Conservation (phyloP, 2,329 filamentous ascomycete species). For the Fusarium concolor region DNA sequence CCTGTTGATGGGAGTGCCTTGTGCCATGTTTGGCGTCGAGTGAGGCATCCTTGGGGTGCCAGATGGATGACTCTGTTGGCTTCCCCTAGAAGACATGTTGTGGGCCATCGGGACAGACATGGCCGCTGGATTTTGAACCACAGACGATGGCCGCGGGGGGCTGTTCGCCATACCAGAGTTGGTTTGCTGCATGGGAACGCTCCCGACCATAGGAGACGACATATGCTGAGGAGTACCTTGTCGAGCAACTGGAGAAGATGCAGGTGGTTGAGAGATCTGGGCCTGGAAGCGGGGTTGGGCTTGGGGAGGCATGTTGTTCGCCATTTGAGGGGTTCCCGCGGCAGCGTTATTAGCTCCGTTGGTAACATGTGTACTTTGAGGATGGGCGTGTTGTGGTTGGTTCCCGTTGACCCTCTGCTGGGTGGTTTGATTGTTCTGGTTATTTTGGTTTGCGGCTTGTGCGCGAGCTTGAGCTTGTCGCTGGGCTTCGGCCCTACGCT, state of each 20-base stretch:
- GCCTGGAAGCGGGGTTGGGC: constrained; percentile 62
- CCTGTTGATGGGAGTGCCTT: constrained; percentile 69
- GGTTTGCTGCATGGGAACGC: constrained; percentile 72
- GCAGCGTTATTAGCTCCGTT: constrained; percentile 56
- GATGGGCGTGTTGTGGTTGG: constrained; percentile 52
- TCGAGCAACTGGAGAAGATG: constrained; percentile 74
- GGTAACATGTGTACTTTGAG: constrained; percentile 52
- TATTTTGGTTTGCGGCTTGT: constrained; percentile 47
- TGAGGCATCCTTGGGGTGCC: constrained; percentile 72
- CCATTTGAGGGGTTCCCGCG: constrained; percentile 53
- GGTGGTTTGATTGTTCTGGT: constrained; percentile 44
- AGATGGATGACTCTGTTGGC: constrained; percentile 73
- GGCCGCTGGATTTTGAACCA: constrained; percentile 68
- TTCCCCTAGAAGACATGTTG: constrained; percentile 72
- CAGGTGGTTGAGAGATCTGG: constrained; percentile 71
- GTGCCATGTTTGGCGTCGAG: constrained; percentile 70
- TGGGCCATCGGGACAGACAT: constrained; percentile 71
- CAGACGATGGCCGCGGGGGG: constrained; percentile 74
- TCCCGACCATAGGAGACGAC: constrained; percentile 73
- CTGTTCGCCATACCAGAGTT: constrained; percentile 76
- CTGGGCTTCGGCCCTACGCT: constrained; percentile 53
- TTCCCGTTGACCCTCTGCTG: constrained; percentile 42
- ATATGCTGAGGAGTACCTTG: constrained; percentile 74
- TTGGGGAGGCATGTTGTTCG: constrained; percentile 53
- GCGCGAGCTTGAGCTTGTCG: constrained; percentile 50